Base-by-base conservation (phyloP, 2,329 filamentous ascomycete species). In the Corynespora cassiicola region DNA sequence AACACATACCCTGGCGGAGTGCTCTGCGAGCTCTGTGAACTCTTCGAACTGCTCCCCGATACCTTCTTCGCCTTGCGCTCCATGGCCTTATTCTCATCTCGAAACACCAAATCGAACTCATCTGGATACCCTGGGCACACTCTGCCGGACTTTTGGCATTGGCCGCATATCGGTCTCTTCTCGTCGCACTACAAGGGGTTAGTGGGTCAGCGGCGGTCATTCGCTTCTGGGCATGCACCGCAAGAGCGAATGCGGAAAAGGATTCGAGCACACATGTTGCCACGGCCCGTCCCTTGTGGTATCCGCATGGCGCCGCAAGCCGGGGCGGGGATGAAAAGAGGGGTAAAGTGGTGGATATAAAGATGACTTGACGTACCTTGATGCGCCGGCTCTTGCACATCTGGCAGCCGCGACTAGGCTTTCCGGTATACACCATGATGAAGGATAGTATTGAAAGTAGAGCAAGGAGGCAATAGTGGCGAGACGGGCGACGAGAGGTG, bases 301-400 rank as follows among this genome's bases (percentile, higher is more conserved):
- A n/a, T n/a, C n/a, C n/a, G n/a, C n/a, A n/a, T n/a, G n/a, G n/a
- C n/a, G n/a, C n/a, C n/a, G n/a, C n/a, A n/a, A n/a, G n/a, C n/a
- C n/a, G n/a, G n/a, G n/a, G n/a, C n/a, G n/a, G n/a, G n/a, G n/a
- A n/a, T n/a, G n/a, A n/a, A n/a, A n/a, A n/a, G n/a, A n/a, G n/a
- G n/a, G n/a, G n/a, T n/a, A n/a, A n/a, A n/a, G n/a, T n/a, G n/a
- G n/a, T n/a, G n/a, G n/a, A n/a, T n/a, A n/a, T n/a, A n/a, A n/a
- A n/a, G n/a, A n/a, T n/a, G n/a, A n/a, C n/a, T n/a, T n/a, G n/a
- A n/a, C 75, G 47, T 75, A 86, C 86, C 78, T 88, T 88, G 61
- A 89, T 88, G 54, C 85, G 78, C 50, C 86, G 77, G 22, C 79
- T 85, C 62, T 85, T 80, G 64, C 86, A 89, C 80, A 85, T 88